These are phyloP conservation scores for Colletotrichum sp. DNA, from an alignment of 2,329 filamentous ascomycete species.

Conservation along the genomic window DNA sequence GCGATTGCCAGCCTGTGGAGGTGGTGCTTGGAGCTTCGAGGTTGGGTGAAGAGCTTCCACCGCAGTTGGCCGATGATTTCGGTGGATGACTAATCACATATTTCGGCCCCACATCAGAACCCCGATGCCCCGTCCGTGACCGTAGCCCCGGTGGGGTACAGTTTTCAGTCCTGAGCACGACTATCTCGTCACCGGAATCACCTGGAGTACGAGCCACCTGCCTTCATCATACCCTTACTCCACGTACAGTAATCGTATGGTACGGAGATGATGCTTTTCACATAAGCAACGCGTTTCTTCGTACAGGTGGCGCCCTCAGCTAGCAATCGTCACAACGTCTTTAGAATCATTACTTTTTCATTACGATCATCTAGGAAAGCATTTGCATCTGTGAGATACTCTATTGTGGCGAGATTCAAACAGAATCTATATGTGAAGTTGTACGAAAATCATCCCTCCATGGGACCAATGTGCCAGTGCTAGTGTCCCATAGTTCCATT, in stretches of 20 bases:
- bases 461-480: rapidly evolving
- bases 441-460: rapidly evolving
- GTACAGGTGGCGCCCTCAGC: neutral
- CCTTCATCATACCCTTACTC: neutral
- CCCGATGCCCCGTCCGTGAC: neutral
- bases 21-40: neutral
- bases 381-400: neutral
- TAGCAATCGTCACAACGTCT: neutral
- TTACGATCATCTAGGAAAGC: neutral
- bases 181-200: rapidly evolving
- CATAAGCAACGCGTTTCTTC: neutral
- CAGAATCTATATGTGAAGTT: neutral
- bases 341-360: too few species aligned
- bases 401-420: too few species aligned
- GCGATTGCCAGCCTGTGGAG: neutral
- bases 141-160: neutral
- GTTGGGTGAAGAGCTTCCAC: neutral
- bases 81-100: neutral
- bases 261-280: neutral
- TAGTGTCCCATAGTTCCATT: neutral
- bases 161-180: neutral
- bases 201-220: rapidly evolving
- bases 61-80: neutral
- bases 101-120: neutral
- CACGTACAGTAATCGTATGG: rapidly evolving